Evolutionary conservation across 1,284 basidiomycete species (phyloP).

Genomic region (Tilletia caries): DNA sequence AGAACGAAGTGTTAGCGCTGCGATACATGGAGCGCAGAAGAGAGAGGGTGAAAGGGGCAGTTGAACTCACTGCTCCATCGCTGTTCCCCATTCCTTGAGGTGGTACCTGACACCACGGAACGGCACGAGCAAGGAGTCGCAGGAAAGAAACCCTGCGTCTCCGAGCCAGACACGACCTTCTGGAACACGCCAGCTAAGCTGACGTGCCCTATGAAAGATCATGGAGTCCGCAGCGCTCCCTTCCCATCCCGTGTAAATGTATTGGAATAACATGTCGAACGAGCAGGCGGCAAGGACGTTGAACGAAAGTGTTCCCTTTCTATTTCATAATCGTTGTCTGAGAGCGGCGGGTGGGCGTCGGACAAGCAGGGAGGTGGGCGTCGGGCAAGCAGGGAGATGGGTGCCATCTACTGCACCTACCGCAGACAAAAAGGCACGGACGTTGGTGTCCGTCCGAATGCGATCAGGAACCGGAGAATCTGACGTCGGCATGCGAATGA

Average conservation of each 20-base stretch:
- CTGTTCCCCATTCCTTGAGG: background rate
- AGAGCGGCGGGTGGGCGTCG: constrained; percentile 24
- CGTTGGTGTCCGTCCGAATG: constrained; percentile 43
- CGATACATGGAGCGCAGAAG: too few relatives aligned
- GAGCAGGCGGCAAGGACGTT: constrained; percentile 52
- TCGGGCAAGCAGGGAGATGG: constrained; percentile 50
- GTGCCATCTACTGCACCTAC: constrained; percentile 57
- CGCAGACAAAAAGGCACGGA: constrained; percentile 54
- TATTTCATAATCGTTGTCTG: constrained; percentile 32
- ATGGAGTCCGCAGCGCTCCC: constrained; percentile 52
- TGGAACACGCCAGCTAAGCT: background rate
- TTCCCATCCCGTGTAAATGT: constrained; percentile 54
- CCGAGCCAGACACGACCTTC: background rate
- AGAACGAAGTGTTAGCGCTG: background rate
- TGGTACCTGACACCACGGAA: background rate
- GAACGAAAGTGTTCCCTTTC: constrained; percentile 44
- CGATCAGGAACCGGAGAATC: background rate
- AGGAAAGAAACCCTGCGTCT: background rate
- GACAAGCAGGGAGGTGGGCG: constrained; percentile 38
- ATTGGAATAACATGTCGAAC: constrained; percentile 50
- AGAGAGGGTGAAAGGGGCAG: too few relatives aligned
- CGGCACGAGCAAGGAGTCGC: background rate
- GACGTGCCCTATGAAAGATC: background rate
- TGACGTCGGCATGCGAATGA: background rate
- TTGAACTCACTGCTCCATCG: background rate